Conservation (phyloP, 2,329 filamentous ascomycete species). For the Fusarium oligoseptatum region DNA sequence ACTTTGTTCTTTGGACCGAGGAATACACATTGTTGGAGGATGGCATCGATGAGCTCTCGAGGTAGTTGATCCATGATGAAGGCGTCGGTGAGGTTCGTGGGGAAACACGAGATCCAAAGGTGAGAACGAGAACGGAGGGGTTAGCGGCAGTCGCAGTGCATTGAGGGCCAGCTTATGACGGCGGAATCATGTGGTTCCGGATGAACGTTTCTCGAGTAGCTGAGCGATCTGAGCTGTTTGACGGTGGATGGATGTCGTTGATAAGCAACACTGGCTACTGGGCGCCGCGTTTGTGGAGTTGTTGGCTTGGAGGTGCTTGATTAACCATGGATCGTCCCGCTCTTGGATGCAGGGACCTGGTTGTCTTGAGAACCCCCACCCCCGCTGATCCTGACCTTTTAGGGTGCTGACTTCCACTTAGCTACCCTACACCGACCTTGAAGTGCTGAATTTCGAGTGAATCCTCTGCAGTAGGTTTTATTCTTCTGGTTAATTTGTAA, state of each 20-base stretch:
- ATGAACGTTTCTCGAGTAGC: neutral
- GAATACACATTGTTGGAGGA: slow-evolving; percentile 59
- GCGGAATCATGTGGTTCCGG: neutral
- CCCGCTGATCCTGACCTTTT: neutral
- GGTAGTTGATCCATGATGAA: slow-evolving; percentile 61
- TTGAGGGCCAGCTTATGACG: slow-evolving; percentile 13
- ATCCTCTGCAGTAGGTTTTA: too few relatives aligned
- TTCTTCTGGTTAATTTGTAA: neutral
- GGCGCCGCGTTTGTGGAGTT: slow-evolving; percentile 11
- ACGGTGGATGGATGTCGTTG: slow-evolving; percentile 9
- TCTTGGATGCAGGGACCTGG: slow-evolving; percentile 4
- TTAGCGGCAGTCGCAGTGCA: slow-evolving; percentile 28
- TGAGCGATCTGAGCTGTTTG: neutral
- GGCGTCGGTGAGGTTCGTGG: slow-evolving; percentile 1
- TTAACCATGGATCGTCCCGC: slow-evolving; percentile 8
- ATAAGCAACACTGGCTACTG: slow-evolving; percentile 17
- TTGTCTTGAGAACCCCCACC: slow-evolving; percentile 1
- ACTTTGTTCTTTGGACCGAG: slow-evolving; percentile 60
- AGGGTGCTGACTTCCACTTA: neutral
- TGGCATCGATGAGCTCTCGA: slow-evolving; percentile 61
- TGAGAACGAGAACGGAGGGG: slow-evolving; percentile 9
- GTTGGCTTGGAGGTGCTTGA: neutral
- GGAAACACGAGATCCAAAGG: neutral
- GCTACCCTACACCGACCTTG: neutral
- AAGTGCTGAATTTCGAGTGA: neutral